Conservation (phyloP, 2,329 filamentous ascomycete species). For the Pyrenophora teres region DNA sequence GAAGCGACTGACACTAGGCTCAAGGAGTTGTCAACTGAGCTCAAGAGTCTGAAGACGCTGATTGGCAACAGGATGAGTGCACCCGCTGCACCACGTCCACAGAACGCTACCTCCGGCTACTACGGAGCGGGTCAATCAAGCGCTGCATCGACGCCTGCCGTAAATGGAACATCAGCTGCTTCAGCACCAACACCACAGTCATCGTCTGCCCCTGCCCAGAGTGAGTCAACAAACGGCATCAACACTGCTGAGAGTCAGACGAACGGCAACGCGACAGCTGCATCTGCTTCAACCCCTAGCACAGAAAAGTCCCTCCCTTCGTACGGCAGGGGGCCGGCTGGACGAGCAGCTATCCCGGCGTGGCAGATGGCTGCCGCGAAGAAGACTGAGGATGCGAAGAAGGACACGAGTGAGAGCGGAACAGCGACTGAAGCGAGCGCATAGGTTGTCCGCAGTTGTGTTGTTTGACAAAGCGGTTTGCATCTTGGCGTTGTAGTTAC, state of each 20-base stretch:
- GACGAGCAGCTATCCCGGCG: slow-evolving; percentile 55
- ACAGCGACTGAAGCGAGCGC: slow-evolving; percentile 41
- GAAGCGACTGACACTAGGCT: slow-evolving; percentile 79
- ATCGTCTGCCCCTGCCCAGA: slow-evolving; percentile 20
- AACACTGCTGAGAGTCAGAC: slow-evolving; percentile 25
- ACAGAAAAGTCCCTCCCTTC: slow-evolving; percentile 40
- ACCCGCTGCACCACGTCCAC: slow-evolving; percentile 31
- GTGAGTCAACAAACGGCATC: slow-evolving; percentile 28
- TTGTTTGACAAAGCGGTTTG: slow-evolving; percentile 3
- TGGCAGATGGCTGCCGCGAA: slow-evolving; percentile 60
- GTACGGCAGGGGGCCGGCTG: slow-evolving; percentile 40
- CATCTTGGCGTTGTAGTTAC: slow-evolving; percentile 7
- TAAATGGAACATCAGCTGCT: slow-evolving; percentile 33
- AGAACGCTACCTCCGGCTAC: slow-evolving; percentile 27
- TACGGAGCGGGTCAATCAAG: slow-evolving; percentile 29
- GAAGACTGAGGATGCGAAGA: slow-evolving; percentile 52
- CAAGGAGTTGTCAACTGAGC: slow-evolving; percentile 81
- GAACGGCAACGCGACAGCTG: slow-evolving; percentile 23
- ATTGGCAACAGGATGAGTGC: slow-evolving; percentile 66
- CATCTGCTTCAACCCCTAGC: slow-evolving; percentile 25
- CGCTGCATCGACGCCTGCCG: slow-evolving; percentile 27
- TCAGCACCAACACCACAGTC: slow-evolving; percentile 24
- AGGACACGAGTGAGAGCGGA: slow-evolving; percentile 49
- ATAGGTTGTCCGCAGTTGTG: slow-evolving; percentile 11
- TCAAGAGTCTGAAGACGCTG: slow-evolving; percentile 90